Conservation (phyloP, 441 rosid species). For the Erodium moschatum region DNA sequence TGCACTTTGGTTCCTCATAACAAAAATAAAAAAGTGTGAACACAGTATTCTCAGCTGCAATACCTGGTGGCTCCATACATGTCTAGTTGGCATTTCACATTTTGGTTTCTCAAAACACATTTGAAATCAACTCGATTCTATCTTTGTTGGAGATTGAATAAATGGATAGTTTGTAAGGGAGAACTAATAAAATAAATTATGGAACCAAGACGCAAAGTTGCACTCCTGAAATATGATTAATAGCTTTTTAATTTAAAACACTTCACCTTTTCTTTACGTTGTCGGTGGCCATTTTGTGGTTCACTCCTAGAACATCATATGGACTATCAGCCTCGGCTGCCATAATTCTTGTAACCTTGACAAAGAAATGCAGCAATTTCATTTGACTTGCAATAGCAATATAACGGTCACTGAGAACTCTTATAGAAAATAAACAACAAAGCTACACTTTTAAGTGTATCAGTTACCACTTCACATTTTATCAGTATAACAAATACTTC, state of each 20-base stretch:
- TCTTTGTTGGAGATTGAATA: too few relatives aligned
- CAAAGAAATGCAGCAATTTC: constrained; percentile 13
- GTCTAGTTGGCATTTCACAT: background rate
- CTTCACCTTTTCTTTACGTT: constrained; percentile 77
- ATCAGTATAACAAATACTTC: background rate
- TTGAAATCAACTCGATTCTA: too few relatives aligned
- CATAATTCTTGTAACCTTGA: constrained; percentile 80
- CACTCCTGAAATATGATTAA: background rate
- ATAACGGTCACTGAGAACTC: background rate
- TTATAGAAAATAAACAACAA: background rate
- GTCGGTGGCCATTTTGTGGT: constrained; percentile 58
- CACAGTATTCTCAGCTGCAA: background rate
- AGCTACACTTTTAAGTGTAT: background rate
- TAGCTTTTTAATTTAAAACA: background rate
- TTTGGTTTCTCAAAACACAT: too few relatives aligned
- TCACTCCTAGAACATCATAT: constrained; percentile 70
- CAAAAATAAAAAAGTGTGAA: background rate
- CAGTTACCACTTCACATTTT: too few relatives aligned
- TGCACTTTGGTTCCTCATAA: background rate
- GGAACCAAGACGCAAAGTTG: background rate
- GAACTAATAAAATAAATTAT: background rate
- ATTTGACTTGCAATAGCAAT: constrained; percentile 5
- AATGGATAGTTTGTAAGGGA: too few relatives aligned
- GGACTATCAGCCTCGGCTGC: constrained; percentile 59
- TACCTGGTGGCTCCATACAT: too few relatives aligned